Conservation (phyloP, 306 rosid genomes). For the Leucaena leucocephala region DNA sequence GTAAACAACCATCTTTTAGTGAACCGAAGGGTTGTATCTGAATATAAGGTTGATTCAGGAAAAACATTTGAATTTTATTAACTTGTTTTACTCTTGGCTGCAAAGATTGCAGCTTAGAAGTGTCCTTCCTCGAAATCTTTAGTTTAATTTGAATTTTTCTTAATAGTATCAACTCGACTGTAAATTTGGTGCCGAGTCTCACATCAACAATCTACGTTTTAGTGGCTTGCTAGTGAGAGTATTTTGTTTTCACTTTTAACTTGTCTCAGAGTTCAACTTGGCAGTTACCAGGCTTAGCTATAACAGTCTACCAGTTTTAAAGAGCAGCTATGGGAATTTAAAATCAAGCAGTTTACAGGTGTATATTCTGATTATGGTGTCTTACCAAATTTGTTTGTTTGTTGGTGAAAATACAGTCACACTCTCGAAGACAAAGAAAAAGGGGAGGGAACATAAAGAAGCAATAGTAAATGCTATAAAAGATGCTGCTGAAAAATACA, state of each 20-base stretch:
- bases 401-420: constrained; percentile 61
- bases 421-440: constrained; percentile 88
- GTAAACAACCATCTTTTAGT: background rate
- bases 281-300: background rate
- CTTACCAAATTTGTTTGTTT: background rate
- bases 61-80: background rate
- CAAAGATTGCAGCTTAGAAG: background rate
- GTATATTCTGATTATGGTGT: background rate
- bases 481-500: constrained; percentile 75
- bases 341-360: background rate
- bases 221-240: background rate
- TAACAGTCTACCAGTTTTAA: background rate
- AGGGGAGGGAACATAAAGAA: constrained; percentile 86
- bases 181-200: background rate
- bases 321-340: background rate
- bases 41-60: background rate
- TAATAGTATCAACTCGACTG: background rate
- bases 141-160: background rate
- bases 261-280: background rate
- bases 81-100: background rate
- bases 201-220: background rate
- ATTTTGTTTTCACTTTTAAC: background rate
- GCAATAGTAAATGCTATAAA: constrained; percentile 60
- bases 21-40: background rate
- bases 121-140: background rate